Evolutionary conservation across 495 filamentous ascomycete genomes (phyloP).

Genomic region (Collariella sp.): DNA sequence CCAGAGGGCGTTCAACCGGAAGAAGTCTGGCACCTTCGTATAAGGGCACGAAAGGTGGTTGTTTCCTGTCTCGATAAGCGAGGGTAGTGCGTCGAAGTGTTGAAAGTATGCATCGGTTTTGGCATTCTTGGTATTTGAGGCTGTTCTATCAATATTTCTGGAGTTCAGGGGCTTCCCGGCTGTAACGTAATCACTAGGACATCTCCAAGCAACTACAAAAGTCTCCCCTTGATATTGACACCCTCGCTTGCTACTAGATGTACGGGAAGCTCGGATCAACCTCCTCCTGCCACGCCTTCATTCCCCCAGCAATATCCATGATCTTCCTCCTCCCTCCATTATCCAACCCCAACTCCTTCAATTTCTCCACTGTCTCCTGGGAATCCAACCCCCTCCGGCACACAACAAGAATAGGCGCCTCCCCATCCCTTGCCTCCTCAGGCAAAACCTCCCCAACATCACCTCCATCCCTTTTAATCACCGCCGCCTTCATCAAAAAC

Average conservation of each 20-base stretch:
- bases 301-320: slow-evolving; percentile 72
- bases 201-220: slow-evolving; percentile 2
- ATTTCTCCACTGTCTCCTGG: slow-evolving; percentile 61
- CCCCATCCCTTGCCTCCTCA: not conserved
- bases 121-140: not conserved
- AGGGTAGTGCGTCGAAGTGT: not conserved
- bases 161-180: slow-evolving; percentile 4
- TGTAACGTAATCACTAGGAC: slow-evolving; percentile 5
- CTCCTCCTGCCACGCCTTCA: slow-evolving; percentile 73
- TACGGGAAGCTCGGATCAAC: slow-evolving; percentile 66
- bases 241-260: slow-evolving; percentile 24
- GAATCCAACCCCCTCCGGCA: slow-evolving; percentile 88
- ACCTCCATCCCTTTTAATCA: slow-evolving; percentile 16
- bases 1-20: slow-evolving; percentile 92
- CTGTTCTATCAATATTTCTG: not conserved
- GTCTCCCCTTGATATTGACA: slow-evolving; percentile 6
- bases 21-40: slow-evolving; percentile 55
- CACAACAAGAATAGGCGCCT: slow-evolving; percentile 59
- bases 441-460: slow-evolving; percentile 2
- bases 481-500: slow-evolving; percentile 33
- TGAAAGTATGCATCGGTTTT: not conserved
- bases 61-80: slow-evolving; percentile 5
- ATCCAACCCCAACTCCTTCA: slow-evolving; percentile 61
- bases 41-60: slow-evolving; percentile 12
- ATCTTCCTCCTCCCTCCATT: slow-evolving; percentile 49